Evolutionary conservation across 495 filamentous ascomycete genomes (phyloP).

Genomic region (Aspergillus mulundensis): DNA sequence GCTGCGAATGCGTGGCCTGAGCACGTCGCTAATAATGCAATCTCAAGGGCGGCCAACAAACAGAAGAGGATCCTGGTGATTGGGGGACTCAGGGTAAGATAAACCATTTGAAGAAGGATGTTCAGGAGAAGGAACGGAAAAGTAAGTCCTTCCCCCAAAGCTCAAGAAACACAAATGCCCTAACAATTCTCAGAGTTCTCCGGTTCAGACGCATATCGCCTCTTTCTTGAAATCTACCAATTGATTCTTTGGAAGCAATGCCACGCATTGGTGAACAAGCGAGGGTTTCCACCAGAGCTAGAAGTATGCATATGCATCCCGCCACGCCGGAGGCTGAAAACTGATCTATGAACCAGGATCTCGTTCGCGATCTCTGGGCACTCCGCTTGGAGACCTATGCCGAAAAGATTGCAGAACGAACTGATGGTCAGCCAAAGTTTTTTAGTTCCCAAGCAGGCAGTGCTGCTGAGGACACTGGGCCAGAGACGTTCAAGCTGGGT

Average conservation of each 20-base stretch:
- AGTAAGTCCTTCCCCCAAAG: constrained; percentile 29
- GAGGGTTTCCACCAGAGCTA: constrained; percentile 59
- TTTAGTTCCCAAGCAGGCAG: constrained; percentile 50
- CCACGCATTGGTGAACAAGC: constrained; percentile 55
- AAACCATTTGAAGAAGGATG: constrained; percentile 50
- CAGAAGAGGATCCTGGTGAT: constrained; percentile 72
- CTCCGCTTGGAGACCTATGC: constrained; percentile 54
- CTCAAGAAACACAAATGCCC: constrained; percentile 4
- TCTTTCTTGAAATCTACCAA: constrained; percentile 83
- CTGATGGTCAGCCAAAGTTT: constrained; percentile 31
- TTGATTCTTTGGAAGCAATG: constrained; percentile 78
- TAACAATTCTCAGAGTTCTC: constrained; percentile 42
- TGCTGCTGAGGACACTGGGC: constrained; percentile 26
- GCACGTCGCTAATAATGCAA: neutral
- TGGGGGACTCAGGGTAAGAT: constrained; percentile 63
- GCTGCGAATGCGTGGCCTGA: too few relatives aligned
- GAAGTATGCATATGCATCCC: constrained; percentile 38
- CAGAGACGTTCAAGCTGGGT: constrained; percentile 22
- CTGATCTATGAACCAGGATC: constrained; percentile 28
- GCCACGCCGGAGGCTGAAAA: neutral
- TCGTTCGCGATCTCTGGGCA: constrained; percentile 68
- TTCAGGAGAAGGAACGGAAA: constrained; percentile 45
- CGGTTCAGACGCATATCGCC: constrained; percentile 62
- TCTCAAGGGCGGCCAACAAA: constrained; percentile 47
- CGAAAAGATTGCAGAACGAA: constrained; percentile 31